Base-by-base conservation (phyloP, 140 eudicot genomes). In the Flaveria floridana region DNA sequence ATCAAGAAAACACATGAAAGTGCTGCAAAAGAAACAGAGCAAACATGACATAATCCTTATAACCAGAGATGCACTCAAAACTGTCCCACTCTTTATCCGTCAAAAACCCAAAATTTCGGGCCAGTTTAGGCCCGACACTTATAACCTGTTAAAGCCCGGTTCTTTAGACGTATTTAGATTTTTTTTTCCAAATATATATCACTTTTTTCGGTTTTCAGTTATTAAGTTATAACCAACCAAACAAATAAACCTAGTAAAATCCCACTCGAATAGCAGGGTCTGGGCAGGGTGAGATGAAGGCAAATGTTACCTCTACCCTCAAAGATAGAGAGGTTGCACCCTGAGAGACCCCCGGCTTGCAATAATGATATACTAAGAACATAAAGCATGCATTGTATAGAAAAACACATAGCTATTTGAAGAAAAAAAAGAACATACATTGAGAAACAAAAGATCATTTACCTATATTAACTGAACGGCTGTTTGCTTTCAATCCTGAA, bases 401-500 rank as follows among this genome's bases (percentile, higher is more conserved):
- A 34, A 34, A 34, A 34, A 34, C 8, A 34, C 8, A 34, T 34
- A 34, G 41, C 41, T 18, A 18, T 52, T 7, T 39, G 19, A 75
- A 62, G 64, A 11, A 69, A 55, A 55, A 23, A 14, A 34, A 21
- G 42, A 77, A 63, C 44, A 42, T 84, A 89, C 96, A 89, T 71
- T 28, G 42, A 82, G 83, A 61, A 77, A 66, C 77, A 19, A 88
- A 50, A 42, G 64, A 53, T 62, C 85, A 87, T 73, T 88, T 65
- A 78, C 79, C 78, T 70, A 70, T 77, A 59, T 71, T 72, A 65
- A 50, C 50, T 13, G 65, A 70, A 72, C 81, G 81, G 65, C 76
- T 79, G 42, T 80, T 80, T 71, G 86, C 77, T 79, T 78, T 89
- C 10, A 87, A 39, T 76, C 86, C 65, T 25, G 83, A 59, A 41